Evolutionary conservation across 2,329 filamentous ascomycete species (phyloP).

Genomic region (Diaporthe amygdali): DNA sequence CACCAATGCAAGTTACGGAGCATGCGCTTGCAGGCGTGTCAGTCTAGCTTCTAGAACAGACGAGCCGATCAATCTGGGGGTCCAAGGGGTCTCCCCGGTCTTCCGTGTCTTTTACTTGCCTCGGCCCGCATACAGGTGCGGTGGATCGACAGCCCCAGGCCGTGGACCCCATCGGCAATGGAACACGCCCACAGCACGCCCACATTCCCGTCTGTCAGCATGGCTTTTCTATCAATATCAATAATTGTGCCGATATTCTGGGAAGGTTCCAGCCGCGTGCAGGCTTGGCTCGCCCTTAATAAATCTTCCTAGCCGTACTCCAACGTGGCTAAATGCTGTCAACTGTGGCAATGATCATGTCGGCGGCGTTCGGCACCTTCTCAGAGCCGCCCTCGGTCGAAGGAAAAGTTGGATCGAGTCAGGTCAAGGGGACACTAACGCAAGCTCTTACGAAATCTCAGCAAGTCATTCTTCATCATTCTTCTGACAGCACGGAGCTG

Average conservation of each 20-base stretch:
- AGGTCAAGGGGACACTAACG: not conserved
- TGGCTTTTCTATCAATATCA: not conserved
- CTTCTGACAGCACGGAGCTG: not conserved
- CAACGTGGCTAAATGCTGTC: not conserved
- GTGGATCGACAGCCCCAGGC: not conserved
- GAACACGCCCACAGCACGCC: constrained; percentile 1
- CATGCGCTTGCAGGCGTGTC: not conserved
- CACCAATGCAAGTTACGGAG: constrained; percentile 9
- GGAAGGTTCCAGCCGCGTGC: not conserved
- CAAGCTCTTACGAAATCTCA: not conserved
- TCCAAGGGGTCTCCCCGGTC: not conserved
- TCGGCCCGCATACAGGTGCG: constrained; percentile 8
- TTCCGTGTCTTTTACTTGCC: not conserved
- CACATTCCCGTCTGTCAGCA: not conserved
- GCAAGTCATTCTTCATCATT: not conserved
- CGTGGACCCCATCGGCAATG: not conserved
- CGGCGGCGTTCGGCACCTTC: not conserved
- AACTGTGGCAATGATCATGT: not conserved
- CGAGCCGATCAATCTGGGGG: not conserved
- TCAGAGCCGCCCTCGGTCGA: too few species aligned
- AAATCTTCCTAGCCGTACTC: not conserved
- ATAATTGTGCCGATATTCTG: not conserved
- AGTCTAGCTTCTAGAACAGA: constrained; percentile 4
- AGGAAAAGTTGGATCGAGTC: not conserved
- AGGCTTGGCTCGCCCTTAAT: not conserved